Evolutionary conservation across 176 grass and related monocot genomes (phyloP).

Genomic region (Musa beccarii): DNA sequence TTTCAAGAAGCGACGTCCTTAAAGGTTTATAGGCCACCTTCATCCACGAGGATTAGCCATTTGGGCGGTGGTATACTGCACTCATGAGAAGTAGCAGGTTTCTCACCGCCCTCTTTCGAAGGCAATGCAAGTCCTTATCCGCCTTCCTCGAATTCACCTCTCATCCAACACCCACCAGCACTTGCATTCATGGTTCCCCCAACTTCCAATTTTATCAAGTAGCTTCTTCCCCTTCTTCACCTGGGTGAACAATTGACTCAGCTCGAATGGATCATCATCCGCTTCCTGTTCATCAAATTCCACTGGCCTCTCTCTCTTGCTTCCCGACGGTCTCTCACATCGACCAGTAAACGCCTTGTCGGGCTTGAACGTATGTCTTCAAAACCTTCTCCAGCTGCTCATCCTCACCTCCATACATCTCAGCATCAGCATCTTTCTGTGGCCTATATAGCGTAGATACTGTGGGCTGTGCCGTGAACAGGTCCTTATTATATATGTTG

Average conservation of each 20-base stretch:
- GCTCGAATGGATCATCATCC: conserved; percentile 68
- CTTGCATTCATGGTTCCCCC: conserved; percentile 88
- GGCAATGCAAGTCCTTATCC: conserved; percentile 70
- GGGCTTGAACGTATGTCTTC: conserved; percentile 83
- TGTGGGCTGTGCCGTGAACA: conserved; percentile 51
- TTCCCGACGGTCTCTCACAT: conserved; percentile 38
- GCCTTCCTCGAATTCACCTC: conserved; percentile 63
- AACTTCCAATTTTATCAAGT: conserved; percentile 69
- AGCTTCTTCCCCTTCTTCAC: conserved; percentile 92
- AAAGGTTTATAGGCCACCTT: too few species aligned
- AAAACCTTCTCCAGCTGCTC: conserved; percentile 75
- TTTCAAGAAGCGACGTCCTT: too few species aligned
- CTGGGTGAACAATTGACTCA: conserved; percentile 91
- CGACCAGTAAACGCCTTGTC: conserved; percentile 64
- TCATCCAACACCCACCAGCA: conserved; percentile 53
- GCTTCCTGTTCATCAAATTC: conserved; percentile 76
- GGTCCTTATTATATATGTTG: conserved; percentile 70
- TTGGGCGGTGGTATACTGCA: too few species aligned
- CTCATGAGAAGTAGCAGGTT: not conserved
- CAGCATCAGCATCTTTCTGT: conserved; percentile 79
- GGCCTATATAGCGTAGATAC: conserved; percentile 68
- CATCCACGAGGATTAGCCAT: too few species aligned
- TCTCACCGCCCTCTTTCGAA: conserved; percentile 58
- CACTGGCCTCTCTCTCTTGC: conserved; percentile 72
- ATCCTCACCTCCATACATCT: conserved; percentile 59